These are phyloP conservation scores for Camellia lanceoleosa DNA, from an alignment of 148 eudicot species.

Conservation along the genomic window DNA sequence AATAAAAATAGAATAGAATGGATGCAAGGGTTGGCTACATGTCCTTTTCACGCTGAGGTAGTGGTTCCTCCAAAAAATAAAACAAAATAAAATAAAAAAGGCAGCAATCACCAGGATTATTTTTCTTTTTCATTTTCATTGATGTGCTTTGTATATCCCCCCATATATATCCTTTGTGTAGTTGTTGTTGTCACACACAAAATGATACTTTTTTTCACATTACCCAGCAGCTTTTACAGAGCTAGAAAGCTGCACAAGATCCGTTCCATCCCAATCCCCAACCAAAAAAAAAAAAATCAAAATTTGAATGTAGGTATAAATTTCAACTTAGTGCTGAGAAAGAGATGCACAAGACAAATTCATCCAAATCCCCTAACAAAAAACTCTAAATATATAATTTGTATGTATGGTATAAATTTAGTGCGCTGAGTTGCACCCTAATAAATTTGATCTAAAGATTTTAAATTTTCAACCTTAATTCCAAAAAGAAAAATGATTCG, in stretches of 20 bases:
- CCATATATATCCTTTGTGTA: background rate
- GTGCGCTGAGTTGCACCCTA: no score
- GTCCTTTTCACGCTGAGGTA: constrained; percentile 31
- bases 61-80: constrained; percentile 11
- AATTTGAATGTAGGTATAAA: no score
- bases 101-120: background rate
- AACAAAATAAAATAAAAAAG: background rate
- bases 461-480: no score
- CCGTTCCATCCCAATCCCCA: no score
- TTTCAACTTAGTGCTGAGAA: background rate
- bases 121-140: background rate
- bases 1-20: constrained; percentile 12
- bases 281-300: no score
- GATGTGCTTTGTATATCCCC: background rate
- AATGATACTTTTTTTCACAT: constrained; percentile 3
- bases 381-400: no score
- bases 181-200: constrained; percentile 22
- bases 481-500: no score
- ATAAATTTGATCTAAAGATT: no score
- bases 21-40: constrained; percentile 32
- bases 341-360: background rate
- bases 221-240: no score
- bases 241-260: no score
- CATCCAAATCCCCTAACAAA: background rate
- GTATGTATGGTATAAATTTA: no score